phyloP scores from a whole-genome alignment of 768 basidiomycete species.

The Tylopilus plumbeoviolaceoides region DNA sequence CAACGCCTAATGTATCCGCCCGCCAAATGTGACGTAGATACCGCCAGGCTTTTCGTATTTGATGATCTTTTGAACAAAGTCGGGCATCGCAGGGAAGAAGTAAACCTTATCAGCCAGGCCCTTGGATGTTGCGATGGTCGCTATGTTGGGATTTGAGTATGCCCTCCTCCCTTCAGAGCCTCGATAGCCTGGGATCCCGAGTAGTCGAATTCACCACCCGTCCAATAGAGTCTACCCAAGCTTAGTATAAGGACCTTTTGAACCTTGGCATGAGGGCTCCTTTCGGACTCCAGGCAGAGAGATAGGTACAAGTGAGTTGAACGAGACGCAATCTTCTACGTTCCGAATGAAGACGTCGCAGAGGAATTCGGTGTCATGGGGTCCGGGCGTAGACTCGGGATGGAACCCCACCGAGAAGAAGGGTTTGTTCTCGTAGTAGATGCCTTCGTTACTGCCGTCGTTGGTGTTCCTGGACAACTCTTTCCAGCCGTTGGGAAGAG shows the following conservation, averaged over 20 bases:
- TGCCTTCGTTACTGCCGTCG: slow-evolving; percentile 96
- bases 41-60: slow-evolving; percentile 98
- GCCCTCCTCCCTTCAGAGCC: slow-evolving; percentile 97
- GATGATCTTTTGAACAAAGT: slow-evolving; percentile 97
- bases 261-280: slow-evolving; percentile 69
- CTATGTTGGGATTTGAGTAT: slow-evolving; percentile 99
- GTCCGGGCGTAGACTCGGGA: slow-evolving; percentile 95
- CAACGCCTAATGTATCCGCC: slow-evolving; percentile 97
- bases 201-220: slow-evolving; percentile 98
- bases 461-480: slow-evolving; percentile 96
- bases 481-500: slow-evolving; percentile 83
- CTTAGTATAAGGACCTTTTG: slow-evolving; percentile 96
- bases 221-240: slow-evolving; percentile 94
- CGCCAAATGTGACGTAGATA: slow-evolving; percentile 98
- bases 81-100: slow-evolving; percentile 97
- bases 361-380: slow-evolving; percentile 96
- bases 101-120: slow-evolving; percentile 99
- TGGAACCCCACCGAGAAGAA: slow-evolving; percentile 99
- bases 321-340: slow-evolving; percentile 66
- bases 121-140: slow-evolving; percentile 95
- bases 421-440: slow-evolving; percentile 87
- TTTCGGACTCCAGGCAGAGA: slow-evolving; percentile 75
- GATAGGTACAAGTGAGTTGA: slow-evolving; percentile 52
- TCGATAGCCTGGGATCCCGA: slow-evolving; percentile 99
- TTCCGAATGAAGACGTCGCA: slow-evolving; percentile 97